Base-by-base conservation (phyloP, 2,329 filamentous ascomycete genomes). In the Lachnellula subtilissima region DNA sequence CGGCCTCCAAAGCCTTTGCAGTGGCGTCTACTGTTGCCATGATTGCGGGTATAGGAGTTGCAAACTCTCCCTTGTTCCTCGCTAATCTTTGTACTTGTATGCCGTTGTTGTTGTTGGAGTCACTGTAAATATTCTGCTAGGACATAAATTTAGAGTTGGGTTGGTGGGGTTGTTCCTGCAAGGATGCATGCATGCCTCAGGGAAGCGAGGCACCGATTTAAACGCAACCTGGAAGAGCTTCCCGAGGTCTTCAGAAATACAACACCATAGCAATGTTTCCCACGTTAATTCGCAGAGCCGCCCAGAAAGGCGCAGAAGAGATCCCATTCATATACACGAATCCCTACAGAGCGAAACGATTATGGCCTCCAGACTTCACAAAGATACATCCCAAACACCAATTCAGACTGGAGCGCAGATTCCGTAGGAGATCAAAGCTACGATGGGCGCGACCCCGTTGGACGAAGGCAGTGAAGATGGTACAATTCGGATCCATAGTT, bases 291-390 rank as follows among this genome's bases (percentile, higher is more conserved):
- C 74, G 78, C 55, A 70, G 76, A 32, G 64, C 72, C 50, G 71
- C 74, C 4, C 68, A 71, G 17, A 66, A 67, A 25, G 54, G 58
- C 64, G 32, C 39, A 51, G 54, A 71, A 15, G 64, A 67, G 25
- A 54, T 60, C 35, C 63, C 69, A 5, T 65, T 64, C 37, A 57
- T 68, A 22, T 75, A 78, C 61, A 78, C 72, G 58, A 85, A 83
- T 67, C 80, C 80, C 5, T 86, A 83, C 74, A 81, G 76, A 66
- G 81, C 84, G 49, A 86, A 88, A 72, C 88, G 87, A 69, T 75
- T 83, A 61, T 93, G 89, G 89, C 89, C 89, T 55, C 89, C 89
- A 12, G 85, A 91, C 71, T 88, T 93, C 72, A 74, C 78, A 60
- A 81, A 83, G 68, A 79, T 93, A 57, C 83, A 83, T 39, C 74